A percentile compares a stretch with the other conserved stretches of the same genome.
phyloP scores from a whole-genome alignment of 2,329 filamentous ascomycete species.

The Botryotinia calthae region DNA sequence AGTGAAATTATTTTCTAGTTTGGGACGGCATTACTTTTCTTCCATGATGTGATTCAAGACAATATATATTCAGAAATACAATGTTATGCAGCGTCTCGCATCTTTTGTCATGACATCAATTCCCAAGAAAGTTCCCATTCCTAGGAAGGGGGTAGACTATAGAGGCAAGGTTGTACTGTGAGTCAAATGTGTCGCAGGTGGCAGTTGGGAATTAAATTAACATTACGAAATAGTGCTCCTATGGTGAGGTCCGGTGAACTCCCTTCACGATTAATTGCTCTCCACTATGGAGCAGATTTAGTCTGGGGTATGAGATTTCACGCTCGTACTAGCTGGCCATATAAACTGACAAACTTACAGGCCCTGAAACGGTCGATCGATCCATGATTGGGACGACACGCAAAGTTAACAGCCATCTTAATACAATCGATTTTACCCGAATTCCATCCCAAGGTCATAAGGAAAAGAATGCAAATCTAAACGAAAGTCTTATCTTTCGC shows the following conservation, averaged over 20 bases:
- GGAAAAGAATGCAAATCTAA: constrained; percentile 51
- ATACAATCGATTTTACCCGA: constrained; percentile 82
- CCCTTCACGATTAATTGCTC: constrained; percentile 80
- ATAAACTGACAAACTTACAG: constrained; percentile 42
- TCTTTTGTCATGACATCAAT: constrained; percentile 57
- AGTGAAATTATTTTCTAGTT: constrained; percentile 9
- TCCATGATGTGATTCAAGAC: neutral
- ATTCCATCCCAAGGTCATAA: constrained; percentile 67
- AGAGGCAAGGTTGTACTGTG: constrained; percentile 85
- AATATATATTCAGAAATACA: constrained; percentile 1
- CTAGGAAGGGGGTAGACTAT: constrained; percentile 86
- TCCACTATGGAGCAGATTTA: constrained; percentile 93
- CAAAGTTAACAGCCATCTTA: constrained; percentile 70
- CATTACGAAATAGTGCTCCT: constrained; percentile 55
- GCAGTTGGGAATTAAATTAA: neutral
- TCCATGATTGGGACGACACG: constrained; percentile 85
- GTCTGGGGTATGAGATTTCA: constrained; percentile 72
- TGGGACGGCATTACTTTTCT: neutral
- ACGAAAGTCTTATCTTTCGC: constrained; percentile 75
- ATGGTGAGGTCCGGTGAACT: constrained; percentile 99
- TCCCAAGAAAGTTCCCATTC: constrained; percentile 74
- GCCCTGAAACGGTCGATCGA: constrained; percentile 90
- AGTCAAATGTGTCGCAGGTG: neutral
- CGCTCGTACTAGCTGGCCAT: constrained; percentile 19
- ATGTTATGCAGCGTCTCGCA: constrained; percentile 40